These are phyloP conservation scores for Thalassiosira mediterranea DNA, from an alignment of 352 stramenopile species.

Conservation along the genomic window DNA sequence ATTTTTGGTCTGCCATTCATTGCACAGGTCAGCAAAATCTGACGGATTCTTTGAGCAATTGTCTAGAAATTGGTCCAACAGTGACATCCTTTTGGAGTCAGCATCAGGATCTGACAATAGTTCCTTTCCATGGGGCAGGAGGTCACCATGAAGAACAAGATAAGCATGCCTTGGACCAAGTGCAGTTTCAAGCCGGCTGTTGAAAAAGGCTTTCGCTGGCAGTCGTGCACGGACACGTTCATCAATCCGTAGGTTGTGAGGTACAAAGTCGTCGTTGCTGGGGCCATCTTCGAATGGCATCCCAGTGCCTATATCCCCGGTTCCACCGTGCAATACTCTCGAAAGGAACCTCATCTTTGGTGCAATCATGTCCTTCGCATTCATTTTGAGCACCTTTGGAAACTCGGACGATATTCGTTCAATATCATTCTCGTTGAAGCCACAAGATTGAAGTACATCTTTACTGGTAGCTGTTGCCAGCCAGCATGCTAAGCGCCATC, in stretches of 20 bases:
- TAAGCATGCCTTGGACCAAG: conserved; percentile 74
- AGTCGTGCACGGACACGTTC: neutral
- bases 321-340: conserved; percentile 36
- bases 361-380: conserved; percentile 46
- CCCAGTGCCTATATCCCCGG: conserved; percentile 33
- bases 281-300: conserved; percentile 17
- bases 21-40: conserved; percentile 66
- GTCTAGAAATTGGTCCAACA: conserved; percentile 29
- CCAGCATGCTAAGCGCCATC: conserved; percentile 39
- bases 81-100: conserved; percentile 3
- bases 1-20: conserved; percentile 51
- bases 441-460: conserved; percentile 32
- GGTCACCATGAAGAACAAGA: conserved; percentile 50
- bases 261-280: conserved; percentile 10
- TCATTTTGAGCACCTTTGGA: conserved; percentile 24
- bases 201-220: conserved; percentile 17
- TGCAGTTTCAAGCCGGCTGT: conserved; percentile 53
- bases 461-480: conserved; percentile 10
- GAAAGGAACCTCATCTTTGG: conserved; percentile 50
- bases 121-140: conserved; percentile 55
- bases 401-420: conserved; percentile 22
- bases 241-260: conserved; percentile 32
- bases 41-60: conserved; percentile 48
- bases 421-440: conserved; percentile 22
- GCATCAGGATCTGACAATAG: conserved; percentile 29